Percentiles rank a stretch among this genome's conserved stretches.
phyloP scores from a whole-genome alignment of 345 rosid genomes.

The Psidium guajava region DNA sequence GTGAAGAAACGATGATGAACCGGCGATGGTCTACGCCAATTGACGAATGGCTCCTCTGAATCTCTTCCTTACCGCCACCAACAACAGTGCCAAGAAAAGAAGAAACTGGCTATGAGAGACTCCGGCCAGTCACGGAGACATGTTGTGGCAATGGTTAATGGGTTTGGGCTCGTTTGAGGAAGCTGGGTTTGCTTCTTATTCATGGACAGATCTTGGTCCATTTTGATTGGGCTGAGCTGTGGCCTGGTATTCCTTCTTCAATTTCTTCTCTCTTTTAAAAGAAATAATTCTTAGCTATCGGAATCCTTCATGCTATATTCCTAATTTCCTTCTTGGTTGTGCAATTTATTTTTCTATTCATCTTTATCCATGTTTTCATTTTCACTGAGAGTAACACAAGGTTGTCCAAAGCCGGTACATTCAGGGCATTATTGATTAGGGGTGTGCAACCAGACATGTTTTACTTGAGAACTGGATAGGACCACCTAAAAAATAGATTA shows the following conservation, averaged over 20 bases:
- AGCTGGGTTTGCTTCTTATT: not conserved
- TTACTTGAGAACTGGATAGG: too few species aligned
- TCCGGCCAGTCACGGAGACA: not conserved
- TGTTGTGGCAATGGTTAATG: not conserved
- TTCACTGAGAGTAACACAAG: not conserved
- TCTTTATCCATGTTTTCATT: not conserved
- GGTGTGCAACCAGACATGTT: too few species aligned
- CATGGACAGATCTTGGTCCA: not conserved
- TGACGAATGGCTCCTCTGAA: not conserved
- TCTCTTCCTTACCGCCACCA: not conserved
- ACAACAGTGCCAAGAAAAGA: not conserved
- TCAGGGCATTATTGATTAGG: not conserved
- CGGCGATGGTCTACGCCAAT: not conserved
- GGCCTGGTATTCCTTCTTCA: not conserved
- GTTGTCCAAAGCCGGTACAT: not conserved
- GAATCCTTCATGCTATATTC: not conserved
- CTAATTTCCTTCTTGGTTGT: not conserved
- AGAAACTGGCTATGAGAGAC: not conserved
- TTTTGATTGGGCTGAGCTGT: not conserved
- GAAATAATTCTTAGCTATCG: not conserved
- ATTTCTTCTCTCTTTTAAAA: not conserved
- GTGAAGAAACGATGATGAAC: not conserved
- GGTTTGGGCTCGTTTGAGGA: not conserved
- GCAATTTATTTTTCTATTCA: not conserved
- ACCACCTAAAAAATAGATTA: too few species aligned